phyloP scores from a whole-genome alignment of 2,329 filamentous ascomycete genomes.

The Botrytis medusae region DNA sequence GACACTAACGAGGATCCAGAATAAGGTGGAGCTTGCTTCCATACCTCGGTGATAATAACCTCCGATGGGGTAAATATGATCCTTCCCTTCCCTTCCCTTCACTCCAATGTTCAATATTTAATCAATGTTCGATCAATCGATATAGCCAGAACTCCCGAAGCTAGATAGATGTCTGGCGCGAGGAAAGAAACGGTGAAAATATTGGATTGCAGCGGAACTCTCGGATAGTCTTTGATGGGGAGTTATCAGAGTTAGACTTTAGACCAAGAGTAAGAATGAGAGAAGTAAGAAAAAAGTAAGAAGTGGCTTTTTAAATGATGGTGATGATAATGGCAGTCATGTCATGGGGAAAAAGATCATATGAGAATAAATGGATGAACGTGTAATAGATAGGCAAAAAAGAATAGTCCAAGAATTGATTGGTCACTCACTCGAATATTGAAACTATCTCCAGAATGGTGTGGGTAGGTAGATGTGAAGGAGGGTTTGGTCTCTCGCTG shows the following conservation, averaged over 20 bases:
- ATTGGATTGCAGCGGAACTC: background rate
- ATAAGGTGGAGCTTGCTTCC: background rate
- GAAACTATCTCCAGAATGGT: background rate
- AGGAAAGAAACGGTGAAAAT: background rate
- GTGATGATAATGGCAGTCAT: background rate
- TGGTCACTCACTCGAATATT: background rate
- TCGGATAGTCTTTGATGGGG: background rate
- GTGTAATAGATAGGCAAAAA: background rate
- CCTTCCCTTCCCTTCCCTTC: background rate
- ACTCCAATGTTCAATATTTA: background rate
- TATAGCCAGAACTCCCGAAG: background rate
- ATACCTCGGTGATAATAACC: constrained; percentile 20
- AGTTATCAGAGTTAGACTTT: background rate
- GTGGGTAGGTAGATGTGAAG: background rate
- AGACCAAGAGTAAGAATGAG: background rate
- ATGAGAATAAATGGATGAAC: background rate
- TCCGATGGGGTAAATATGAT: constrained; percentile 14
- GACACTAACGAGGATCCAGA: background rate
- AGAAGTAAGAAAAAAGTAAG: background rate
- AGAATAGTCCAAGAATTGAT: background rate
- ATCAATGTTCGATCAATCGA: background rate
- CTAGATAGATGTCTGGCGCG: too few relatives aligned
- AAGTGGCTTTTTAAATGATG: background rate
- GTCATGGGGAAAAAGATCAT: background rate
- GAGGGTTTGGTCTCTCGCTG: background rate